Percentiles rank a stretch among this genome's conserved stretches.
Evolutionary conservation across 1,284 basidiomycete species (phyloP).

Genomic region (Trametes polyzona): DNA sequence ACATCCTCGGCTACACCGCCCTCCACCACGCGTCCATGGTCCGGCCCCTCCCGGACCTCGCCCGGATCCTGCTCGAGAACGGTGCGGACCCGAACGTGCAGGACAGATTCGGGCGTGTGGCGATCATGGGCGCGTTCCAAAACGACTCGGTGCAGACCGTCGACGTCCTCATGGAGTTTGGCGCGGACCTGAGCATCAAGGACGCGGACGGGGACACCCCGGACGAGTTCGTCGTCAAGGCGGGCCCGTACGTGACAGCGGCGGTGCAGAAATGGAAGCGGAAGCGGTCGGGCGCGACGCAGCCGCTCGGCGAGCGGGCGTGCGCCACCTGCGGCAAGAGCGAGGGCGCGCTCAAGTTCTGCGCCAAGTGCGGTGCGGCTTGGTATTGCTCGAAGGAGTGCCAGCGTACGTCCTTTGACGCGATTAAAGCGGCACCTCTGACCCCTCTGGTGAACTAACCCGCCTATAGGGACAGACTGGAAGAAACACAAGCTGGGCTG

Average conservation of each 20-base stretch:
- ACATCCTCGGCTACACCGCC: constrained; percentile 13
- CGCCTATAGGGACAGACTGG: constrained; percentile 39
- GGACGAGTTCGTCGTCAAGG: constrained; percentile 36
- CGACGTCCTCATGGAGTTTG: constrained; percentile 48
- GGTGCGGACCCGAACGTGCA: constrained; percentile 6
- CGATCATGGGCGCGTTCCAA: constrained; percentile 7
- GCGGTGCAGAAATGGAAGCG: constrained; percentile 51
- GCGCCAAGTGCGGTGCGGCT: constrained; percentile 46
- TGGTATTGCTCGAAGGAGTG: constrained; percentile 58
- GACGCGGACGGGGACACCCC: constrained; percentile 50
- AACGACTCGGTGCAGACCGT: neutral
- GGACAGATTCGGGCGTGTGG: constrained; percentile 9
- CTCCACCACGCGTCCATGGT: constrained; percentile 6
- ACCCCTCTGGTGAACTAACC: neutral
- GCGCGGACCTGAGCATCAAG: constrained; percentile 47
- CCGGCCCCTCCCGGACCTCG: neutral
- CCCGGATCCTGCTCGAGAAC: constrained; percentile 2
- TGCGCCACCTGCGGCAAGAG: constrained; percentile 44
- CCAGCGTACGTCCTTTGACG: constrained; percentile 47
- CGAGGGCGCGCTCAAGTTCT: constrained; percentile 43
- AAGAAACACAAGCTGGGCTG: constrained; percentile 51
- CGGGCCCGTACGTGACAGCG: constrained; percentile 52
- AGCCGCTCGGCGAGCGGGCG: constrained; percentile 43
- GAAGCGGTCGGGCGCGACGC: constrained; percentile 47
- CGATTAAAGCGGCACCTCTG: neutral